Percentiles rank a stretch among this genome's conserved stretches.
Conservation (phyloP, 345 rosid species). For the Gynandropsis gynandra region DNA sequence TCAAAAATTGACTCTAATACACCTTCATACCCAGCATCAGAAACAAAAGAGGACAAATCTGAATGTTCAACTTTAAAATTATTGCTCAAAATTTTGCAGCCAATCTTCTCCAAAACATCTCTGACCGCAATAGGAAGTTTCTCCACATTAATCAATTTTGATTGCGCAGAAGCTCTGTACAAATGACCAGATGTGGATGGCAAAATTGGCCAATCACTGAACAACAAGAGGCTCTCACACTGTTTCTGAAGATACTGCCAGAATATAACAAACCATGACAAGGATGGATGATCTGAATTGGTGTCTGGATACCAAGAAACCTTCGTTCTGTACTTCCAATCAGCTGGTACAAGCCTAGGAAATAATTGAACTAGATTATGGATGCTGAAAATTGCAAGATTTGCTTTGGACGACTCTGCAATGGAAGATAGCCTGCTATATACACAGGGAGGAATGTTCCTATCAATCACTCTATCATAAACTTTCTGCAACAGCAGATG, state of each 20-base stretch:
- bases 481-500: slow-evolving; percentile 57
- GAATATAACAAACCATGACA: slow-evolving; percentile 77
- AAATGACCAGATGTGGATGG: slow-evolving; percentile 77
- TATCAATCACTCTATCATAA: slow-evolving; percentile 63
- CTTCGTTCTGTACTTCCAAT: slow-evolving; percentile 63
- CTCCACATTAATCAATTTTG: slow-evolving; percentile 60
- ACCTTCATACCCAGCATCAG: slow-evolving; percentile 54
- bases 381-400: slow-evolving; percentile 47
- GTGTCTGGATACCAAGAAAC: slow-evolving; percentile 67
- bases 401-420: slow-evolving; percentile 57
- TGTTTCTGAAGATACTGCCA: slow-evolving; percentile 67
- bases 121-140: slow-evolving; percentile 54
- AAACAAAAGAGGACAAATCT: slow-evolving; percentile 62
- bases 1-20: slow-evolving; percentile 68
- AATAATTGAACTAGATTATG: slow-evolving; percentile 52
- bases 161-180: slow-evolving; percentile 58
- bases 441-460: slow-evolving; percentile 46
- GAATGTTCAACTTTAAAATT: slow-evolving; percentile 54
- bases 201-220: slow-evolving; percentile 90
- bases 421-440: slow-evolving; percentile 59
- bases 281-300: slow-evolving; percentile 51
- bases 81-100: slow-evolving; percentile 68
- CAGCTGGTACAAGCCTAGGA: slow-evolving; percentile 73
- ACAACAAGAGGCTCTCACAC: slow-evolving; percentile 55
- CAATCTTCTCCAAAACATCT: slow-evolving; percentile 62